These are phyloP conservation scores for Boletus edulis DNA, from an alignment of 768 basidiomycete species.

Conservation along the genomic window DNA sequence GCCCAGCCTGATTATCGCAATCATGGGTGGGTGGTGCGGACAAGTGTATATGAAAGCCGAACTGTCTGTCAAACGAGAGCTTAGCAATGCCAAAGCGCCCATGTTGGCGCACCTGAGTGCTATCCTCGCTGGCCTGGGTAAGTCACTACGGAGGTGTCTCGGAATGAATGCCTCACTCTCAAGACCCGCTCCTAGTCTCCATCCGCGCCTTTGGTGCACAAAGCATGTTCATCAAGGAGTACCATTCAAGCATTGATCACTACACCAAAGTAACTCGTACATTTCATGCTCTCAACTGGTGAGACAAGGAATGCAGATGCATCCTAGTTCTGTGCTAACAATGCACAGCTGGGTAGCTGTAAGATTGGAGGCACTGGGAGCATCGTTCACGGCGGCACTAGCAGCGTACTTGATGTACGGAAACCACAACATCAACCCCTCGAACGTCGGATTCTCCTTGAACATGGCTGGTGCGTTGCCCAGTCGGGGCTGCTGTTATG, in stretches of 20 bases:
- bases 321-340: neutral
- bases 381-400: slow-evolving; percentile 34
- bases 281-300: slow-evolving; percentile 32
- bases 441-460: slow-evolving; percentile 18
- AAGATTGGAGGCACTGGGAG: slow-evolving; percentile 41
- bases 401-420: slow-evolving; percentile 37
- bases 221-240: slow-evolving; percentile 24
- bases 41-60: slow-evolving; percentile 43
- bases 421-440: slow-evolving; percentile 7
- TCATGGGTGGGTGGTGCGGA: slow-evolving; percentile 34
- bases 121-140: slow-evolving; percentile 15
- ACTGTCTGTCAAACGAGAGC: slow-evolving; percentile 33
- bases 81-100: slow-evolving; percentile 23
- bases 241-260: slow-evolving; percentile 34
- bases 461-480: slow-evolving; percentile 6
- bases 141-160: neutral
- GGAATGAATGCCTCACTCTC: neutral
- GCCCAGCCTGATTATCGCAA: slow-evolving; percentile 22
- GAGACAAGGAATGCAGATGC: neutral
- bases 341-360: slow-evolving; percentile 32
- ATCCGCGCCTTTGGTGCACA: slow-evolving; percentile 42
- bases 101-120: slow-evolving; percentile 13
- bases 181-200: slow-evolving; percentile 22
- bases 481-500: neutral
- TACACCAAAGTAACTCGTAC: slow-evolving; percentile 25